Evolutionary conservation across 805 yeast species (phyloP).

Genomic region (Wickerhamiella shivajii): DNA sequence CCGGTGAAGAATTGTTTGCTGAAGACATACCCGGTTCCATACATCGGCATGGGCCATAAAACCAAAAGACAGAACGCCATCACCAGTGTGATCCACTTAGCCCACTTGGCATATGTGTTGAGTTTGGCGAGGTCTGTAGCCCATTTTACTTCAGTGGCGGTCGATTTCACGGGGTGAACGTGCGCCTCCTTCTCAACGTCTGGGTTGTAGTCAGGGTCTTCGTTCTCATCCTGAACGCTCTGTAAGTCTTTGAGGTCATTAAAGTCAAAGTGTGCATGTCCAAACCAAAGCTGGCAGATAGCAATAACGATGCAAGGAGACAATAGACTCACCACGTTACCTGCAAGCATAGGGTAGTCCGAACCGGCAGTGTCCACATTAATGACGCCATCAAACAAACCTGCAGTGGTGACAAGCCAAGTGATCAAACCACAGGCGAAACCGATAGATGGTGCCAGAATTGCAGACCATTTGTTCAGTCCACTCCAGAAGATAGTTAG

Average conservation of each 20-base stretch:
- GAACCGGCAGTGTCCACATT: constrained; percentile 42
- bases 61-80: constrained; percentile 52
- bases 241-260: constrained; percentile 41
- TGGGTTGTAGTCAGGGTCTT: constrained; percentile 14
- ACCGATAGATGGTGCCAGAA: constrained; percentile 64
- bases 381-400: constrained; percentile 32
- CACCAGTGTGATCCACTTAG: constrained; percentile 43
- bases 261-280: constrained; percentile 67
- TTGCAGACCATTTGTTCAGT: constrained; percentile 57
- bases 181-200: constrained; percentile 5
- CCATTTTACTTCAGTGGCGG: constrained; percentile 11
- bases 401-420: constrained; percentile 35
- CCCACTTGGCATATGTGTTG: constrained; percentile 43
- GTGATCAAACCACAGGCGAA: constrained; percentile 58
- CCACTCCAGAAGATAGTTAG: constrained; percentile 50
- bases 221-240: constrained; percentile 36
- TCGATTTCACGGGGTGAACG: constrained; percentile 1
- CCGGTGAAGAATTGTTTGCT: constrained; percentile 70
- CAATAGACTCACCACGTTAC: constrained; percentile 69
- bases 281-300: constrained; percentile 45
- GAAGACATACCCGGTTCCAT: constrained; percentile 64
- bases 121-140: constrained; percentile 38
- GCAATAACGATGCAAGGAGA: constrained; percentile 60
- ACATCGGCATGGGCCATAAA: constrained; percentile 93
- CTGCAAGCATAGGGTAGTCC: constrained; percentile 80